Evolutionary conservation across 208 protist genomes (phyloP).

Genomic region (Leishmania aethiopica): DNA sequence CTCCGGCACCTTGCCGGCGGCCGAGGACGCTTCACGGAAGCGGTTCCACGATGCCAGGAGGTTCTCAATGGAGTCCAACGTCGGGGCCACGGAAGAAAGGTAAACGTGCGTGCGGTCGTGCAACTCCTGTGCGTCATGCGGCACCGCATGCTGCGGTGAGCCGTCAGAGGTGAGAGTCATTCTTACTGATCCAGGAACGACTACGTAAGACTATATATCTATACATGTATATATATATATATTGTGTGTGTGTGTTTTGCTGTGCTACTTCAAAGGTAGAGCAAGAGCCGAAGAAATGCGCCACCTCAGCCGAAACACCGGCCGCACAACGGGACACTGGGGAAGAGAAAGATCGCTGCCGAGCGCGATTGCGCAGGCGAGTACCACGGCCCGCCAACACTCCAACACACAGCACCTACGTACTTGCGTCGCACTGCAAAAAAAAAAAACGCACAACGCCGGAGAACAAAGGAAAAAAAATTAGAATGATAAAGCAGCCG

Average conservation of each 20-base stretch:
- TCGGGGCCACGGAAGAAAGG: constrained; percentile 8
- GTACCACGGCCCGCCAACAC: not conserved
- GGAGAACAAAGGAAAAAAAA: not conserved
- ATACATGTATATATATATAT: not conserved
- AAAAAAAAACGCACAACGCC: not conserved
- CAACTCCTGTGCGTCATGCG: constrained; percentile 21
- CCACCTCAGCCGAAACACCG: not conserved
- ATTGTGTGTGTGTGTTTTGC: not conserved
- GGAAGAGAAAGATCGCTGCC: not conserved
- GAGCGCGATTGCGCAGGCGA: not conserved
- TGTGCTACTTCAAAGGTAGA: not conserved
- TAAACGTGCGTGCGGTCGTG: constrained; percentile 20
- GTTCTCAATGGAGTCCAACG: constrained; percentile 23
- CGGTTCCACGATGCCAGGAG: constrained; percentile 18
- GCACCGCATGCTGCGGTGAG: not conserved
- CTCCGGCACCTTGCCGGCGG: not conserved
- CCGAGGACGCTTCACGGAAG: constrained; percentile 3
- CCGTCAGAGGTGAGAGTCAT: constrained; percentile 3
- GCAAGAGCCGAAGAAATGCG: constrained; percentile 2
- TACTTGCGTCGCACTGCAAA: not conserved
- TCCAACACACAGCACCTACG: not conserved
- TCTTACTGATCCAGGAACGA: not conserved
- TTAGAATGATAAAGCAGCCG: not conserved
- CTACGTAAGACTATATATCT: not conserved
- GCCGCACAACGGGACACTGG: not conserved